Percentiles rank a stretch among this genome's conserved stretches.
These are phyloP conservation scores for Micromonas pusilla DNA, from an alignment of 139 green algal species.

Conservation along the genomic window DNA sequence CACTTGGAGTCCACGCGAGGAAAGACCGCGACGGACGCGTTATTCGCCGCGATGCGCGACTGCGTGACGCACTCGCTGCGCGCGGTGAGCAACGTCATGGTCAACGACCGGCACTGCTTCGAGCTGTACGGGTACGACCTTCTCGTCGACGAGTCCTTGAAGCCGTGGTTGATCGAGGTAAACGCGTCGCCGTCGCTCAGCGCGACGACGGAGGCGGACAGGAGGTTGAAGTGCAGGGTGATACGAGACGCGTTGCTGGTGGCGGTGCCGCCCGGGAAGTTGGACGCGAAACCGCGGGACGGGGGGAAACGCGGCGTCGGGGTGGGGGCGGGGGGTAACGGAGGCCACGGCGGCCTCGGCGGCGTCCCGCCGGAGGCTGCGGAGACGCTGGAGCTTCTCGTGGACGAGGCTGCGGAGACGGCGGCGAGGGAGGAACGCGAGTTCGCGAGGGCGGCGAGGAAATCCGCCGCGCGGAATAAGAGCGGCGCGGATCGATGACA, in stretches of 20 bases:
- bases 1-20: conserved; percentile 29
- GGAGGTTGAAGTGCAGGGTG: conserved; percentile 15
- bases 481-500: too few relatives aligned
- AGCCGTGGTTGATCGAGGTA: conserved; percentile 70
- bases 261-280: not conserved
- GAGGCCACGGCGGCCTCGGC: too few relatives aligned
- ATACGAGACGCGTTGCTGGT: not conserved
- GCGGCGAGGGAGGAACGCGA: too few relatives aligned
- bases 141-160: conserved; percentile 52
- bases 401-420: too few relatives aligned
- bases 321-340: too few relatives aligned
- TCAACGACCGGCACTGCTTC: conserved; percentile 71
- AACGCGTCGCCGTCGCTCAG: conserved; percentile 39
- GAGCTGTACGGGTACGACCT: conserved; percentile 72
- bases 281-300: not conserved
- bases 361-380: too few relatives aligned
- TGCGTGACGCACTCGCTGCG: conserved; percentile 21
- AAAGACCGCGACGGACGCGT: conserved; percentile 25
- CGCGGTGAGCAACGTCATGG: conserved; percentile 52
- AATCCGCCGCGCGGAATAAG: too few relatives aligned
- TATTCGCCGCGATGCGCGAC: conserved; percentile 48
- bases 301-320: too few relatives aligned
- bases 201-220: conserved; percentile 18
- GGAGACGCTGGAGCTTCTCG: too few relatives aligned
- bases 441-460: too few relatives aligned